phyloP scores from a whole-genome alignment of 768 basidiomycete species.

The Russula sp. region DNA sequence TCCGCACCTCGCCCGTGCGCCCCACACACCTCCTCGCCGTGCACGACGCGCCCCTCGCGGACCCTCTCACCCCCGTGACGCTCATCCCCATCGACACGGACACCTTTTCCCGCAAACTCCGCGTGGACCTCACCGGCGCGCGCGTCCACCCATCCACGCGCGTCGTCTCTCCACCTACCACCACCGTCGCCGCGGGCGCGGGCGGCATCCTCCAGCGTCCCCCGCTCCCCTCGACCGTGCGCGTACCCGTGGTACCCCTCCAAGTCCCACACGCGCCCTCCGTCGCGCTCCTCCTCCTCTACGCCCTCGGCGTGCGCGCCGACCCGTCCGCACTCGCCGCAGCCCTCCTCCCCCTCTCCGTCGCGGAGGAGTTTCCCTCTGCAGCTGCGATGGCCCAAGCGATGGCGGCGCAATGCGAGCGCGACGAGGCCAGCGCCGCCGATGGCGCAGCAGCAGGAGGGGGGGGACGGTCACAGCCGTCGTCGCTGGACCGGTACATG shows the following conservation, averaged over 20 bases:
- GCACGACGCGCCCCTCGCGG: conserved; percentile 9
- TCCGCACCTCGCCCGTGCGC: neutral
- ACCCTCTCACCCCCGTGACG: neutral
- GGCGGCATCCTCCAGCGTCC: neutral
- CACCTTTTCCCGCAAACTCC: conserved; percentile 5
- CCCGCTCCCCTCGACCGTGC: neutral
- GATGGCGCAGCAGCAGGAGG: neutral
- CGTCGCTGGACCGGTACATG: conserved; percentile 32
- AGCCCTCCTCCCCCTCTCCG: conserved; percentile 15
- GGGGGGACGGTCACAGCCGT: neutral
- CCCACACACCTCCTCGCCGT: conserved; percentile 19
- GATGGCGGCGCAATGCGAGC: conserved; percentile 18
- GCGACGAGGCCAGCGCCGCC: conserved; percentile 23
- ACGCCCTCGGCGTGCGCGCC: conserved; percentile 9
- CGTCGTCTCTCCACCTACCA: neutral
- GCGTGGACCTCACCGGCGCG: conserved; percentile 5
- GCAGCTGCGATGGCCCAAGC: conserved; percentile 28
- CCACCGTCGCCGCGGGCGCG: neutral
- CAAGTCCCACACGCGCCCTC: conserved; percentile 19
- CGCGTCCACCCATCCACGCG: neutral
- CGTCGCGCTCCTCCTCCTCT: conserved; percentile 15
- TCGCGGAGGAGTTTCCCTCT: conserved; percentile 20
- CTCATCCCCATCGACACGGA: conserved; percentile 17
- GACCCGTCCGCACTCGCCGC: conserved; percentile 20
- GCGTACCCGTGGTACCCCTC: conserved; percentile 9